Evolutionary conservation across 768 basidiomycete genomes (phyloP).

Genomic region (Coprinopsis marcescibilis): DNA sequence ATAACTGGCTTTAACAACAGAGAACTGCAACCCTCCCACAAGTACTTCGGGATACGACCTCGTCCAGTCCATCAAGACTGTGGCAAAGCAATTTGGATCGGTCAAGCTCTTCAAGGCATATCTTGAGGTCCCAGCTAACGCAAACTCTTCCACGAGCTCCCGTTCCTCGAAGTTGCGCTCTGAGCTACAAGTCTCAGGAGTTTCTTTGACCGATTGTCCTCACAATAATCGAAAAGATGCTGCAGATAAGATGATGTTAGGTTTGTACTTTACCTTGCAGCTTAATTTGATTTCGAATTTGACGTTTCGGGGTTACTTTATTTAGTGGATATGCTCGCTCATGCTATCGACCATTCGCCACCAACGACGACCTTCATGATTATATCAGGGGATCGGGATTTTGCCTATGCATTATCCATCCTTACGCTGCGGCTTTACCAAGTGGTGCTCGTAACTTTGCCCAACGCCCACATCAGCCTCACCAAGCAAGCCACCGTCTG

Average conservation of each 20-base stretch:
- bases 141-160: slow-evolving; percentile 23
- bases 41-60: slow-evolving; percentile 35
- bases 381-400: slow-evolving; percentile 63
- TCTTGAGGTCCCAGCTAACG: slow-evolving; percentile 36
- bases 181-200: slow-evolving; percentile 44
- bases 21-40: slow-evolving; percentile 32
- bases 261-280: slow-evolving; percentile 20
- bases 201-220: slow-evolving; percentile 35
- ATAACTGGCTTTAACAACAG: slow-evolving; percentile 15
- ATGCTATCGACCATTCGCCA: slow-evolving; percentile 45
- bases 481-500: slow-evolving; percentile 49
- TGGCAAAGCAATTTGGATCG: slow-evolving; percentile 43
- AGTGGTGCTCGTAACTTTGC: slow-evolving; percentile 44
- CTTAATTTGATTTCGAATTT: background rate
- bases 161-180: slow-evolving; percentile 23
- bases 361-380: slow-evolving; percentile 48
- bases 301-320: background rate
- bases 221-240: slow-evolving; percentile 32
- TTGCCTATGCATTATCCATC: slow-evolving; percentile 54
- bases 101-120: slow-evolving; percentile 51
- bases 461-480: slow-evolving; percentile 37
- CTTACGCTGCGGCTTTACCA: slow-evolving; percentile 48
- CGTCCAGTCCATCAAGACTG: slow-evolving; percentile 35
- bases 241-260: slow-evolving; percentile 47
- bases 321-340: slow-evolving; percentile 22